Conservation (phyloP, 805 yeast genomes). For the Metschnikowia proteae region DNA sequence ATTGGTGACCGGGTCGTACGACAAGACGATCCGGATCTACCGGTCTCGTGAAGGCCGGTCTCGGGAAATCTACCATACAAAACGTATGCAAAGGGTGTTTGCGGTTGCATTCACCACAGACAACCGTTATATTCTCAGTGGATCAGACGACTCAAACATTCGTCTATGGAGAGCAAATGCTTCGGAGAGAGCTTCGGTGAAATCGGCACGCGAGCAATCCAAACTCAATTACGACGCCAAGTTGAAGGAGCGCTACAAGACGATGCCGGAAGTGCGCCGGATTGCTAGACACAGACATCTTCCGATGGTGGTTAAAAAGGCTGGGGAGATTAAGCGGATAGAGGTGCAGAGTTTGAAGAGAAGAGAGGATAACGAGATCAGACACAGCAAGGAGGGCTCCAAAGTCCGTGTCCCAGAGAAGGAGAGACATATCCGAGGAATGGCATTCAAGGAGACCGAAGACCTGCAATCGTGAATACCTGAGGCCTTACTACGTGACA, state of each 20-base stretch:
- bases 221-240: conserved; percentile 89
- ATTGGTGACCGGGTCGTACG: conserved; percentile 91
- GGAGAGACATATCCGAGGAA: conserved; percentile 81
- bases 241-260: conserved; percentile 85
- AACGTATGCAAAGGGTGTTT: conserved; percentile 95
- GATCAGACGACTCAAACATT: conserved; percentile 95
- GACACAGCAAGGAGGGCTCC: conserved; percentile 64
- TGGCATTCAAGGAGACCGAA: conserved; percentile 54
- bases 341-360: conserved; percentile 73
- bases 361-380: conserved; percentile 78
- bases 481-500: background rate
- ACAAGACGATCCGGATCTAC: conserved; percentile 83
- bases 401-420: conserved; percentile 67
- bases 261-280: conserved; percentile 94
- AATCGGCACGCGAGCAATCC: conserved; percentile 72
- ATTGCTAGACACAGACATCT: conserved; percentile 90
- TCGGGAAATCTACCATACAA: conserved; percentile 92
- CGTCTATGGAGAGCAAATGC: conserved; percentile 91
- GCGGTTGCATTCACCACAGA: conserved; percentile 84
- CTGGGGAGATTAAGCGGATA: conserved; percentile 75
- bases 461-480: background rate
- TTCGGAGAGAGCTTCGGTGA: conserved; percentile 76
- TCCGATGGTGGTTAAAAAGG: conserved; percentile 83
- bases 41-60: conserved; percentile 82
- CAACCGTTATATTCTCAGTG: conserved; percentile 78